Evolutionary conservation across 2,329 filamentous ascomycete species (phyloP), one percentile per base, ranked within the genome.

Genomic region (Teratosphaeriaceae sp.): DNA sequence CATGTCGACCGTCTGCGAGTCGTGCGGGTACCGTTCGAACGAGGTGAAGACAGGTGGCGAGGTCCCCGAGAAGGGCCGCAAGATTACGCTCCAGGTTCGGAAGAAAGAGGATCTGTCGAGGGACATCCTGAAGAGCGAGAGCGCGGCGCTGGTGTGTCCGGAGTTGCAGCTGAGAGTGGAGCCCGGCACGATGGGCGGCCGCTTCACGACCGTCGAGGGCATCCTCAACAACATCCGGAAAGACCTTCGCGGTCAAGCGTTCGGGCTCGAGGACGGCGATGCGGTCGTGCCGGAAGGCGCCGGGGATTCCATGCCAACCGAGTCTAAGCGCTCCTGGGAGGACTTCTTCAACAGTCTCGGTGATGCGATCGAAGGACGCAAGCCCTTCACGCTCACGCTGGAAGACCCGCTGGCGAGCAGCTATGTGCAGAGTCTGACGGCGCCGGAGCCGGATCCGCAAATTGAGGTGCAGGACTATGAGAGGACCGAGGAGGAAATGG

Each of bases 1-100:
- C 56, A 97, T 95, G 86, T 89, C 83, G 55, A 97, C 90, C 2
- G 82, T 88, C 21, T 98, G 92, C 68, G 83, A 90, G 21, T 76
- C 84, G 64, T 98, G 92, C 63, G 90, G 90, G 45, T 65, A 97
- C 72, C 84, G 88, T 49, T 92, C 85, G 55, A 97, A 94, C 66
- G 92, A 98, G 64, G 88, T 98, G 62, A 97, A 97, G 75, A 97
- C 92, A 1, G 92, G 92, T 52, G 92, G 92, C 42, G 89, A 84
- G 58, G 83, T 98, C 18, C 92, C 92, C 6, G 83, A 84, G 43
- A 80, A 85, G 61, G 92, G 92, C 48, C 84, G 84, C 65, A 84
- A 82, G 53, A 94, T 96, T 55, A 88, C 78, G 1, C 74, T 98
- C 20, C 71, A 75, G 41, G 84, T 97, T 80, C 46, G 79, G 68